Evolutionary conservation across 306 rosid species (phyloP).

Genomic region (Rubus parviflorus): DNA sequence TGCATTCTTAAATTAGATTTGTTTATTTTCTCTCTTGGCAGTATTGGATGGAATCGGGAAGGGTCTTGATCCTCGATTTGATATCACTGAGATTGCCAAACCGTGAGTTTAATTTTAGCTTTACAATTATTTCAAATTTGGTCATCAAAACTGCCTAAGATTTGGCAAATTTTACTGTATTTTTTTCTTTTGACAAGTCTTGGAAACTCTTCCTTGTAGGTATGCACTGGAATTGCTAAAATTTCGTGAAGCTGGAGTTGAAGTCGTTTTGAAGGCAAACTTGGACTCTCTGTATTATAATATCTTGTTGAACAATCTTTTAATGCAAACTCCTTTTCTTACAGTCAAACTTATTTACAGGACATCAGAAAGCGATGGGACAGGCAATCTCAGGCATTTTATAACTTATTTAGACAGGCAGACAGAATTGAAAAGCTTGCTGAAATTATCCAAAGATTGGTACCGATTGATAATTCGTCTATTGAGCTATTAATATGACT

Average conservation of each 20-base stretch:
- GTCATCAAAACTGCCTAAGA: conserved; percentile 6
- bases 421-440: conserved; percentile 96
- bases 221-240: conserved; percentile 91
- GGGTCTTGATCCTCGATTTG: conserved; percentile 98
- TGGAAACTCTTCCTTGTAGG: conserved; percentile 50
- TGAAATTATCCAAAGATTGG: conserved; percentile 77
- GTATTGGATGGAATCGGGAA: conserved; percentile 99
- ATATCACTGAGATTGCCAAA: conserved; percentile 96
- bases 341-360: conserved; percentile 47
- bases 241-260: conserved; percentile 97
- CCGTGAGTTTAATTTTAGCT: conserved; percentile 71
- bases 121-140: conserved; percentile 2
- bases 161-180: conserved; percentile 17
- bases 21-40: conserved; percentile 33
- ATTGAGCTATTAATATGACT: conserved; percentile 19
- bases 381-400: conserved; percentile 83
- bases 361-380: conserved; percentile 87
- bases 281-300: conserved; percentile 14
- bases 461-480: conserved; percentile 24
- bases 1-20: conserved; percentile 17
- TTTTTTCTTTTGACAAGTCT: conserved; percentile 27
- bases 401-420: conserved; percentile 95
- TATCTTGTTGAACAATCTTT: conserved; percentile 21
- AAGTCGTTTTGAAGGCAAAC: conserved; percentile 80
- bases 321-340: conserved; percentile 26